Evolutionary conservation across 495 filamentous ascomycete genomes (phyloP), one percentile per base, ranked within the genome.

Genomic region (Hypoxylon trugodes): DNA sequence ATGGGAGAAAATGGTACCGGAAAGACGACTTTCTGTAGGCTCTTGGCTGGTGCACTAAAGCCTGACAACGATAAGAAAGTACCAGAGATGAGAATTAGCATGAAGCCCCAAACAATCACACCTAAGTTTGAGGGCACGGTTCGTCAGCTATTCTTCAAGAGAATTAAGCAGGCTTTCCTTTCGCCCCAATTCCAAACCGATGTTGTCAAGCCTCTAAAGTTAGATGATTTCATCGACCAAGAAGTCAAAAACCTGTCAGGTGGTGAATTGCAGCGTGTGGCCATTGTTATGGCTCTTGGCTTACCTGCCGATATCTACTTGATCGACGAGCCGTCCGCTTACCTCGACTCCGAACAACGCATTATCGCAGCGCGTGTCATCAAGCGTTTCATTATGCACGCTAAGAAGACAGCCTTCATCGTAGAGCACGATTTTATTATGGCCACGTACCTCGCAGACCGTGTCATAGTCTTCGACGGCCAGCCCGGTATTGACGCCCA

Each of bases 341-440:
- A 97, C 77, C 89, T 98, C 32, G 95, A 98, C 76, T 97, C 96
- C 35, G 96, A 98, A 75, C 95, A 98, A 79, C 93, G 95, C 90
- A 97, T 98, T 66, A 86, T 98, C 58, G 95, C 94, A 60, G 89
- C 92, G 43, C 87, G 93, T 71, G 95, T 98, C 68, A 98, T 98
- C 81, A 98, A 98, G 82, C 89, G 95, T 59, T 98, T 97, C 85
- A 97, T 98, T 69, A 98, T 98, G 95, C 93, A 98, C 82, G 87
- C 91, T 55, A 98, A 98, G 88, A 98, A 98, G 84, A 98, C 95
- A 0, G 95, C 96, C 30, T 98, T 98, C 75, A 86, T 98, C 62
- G 95, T 98, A 68, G 95, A 98, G 87, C 95, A 98, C 89, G 96
- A 98, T 87, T 98, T 98, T 81, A 98, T 97, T 81, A 98, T 98